Base-by-base conservation (phyloP, 805 yeast species). In the Metschnikowia reukaufii region DNA sequence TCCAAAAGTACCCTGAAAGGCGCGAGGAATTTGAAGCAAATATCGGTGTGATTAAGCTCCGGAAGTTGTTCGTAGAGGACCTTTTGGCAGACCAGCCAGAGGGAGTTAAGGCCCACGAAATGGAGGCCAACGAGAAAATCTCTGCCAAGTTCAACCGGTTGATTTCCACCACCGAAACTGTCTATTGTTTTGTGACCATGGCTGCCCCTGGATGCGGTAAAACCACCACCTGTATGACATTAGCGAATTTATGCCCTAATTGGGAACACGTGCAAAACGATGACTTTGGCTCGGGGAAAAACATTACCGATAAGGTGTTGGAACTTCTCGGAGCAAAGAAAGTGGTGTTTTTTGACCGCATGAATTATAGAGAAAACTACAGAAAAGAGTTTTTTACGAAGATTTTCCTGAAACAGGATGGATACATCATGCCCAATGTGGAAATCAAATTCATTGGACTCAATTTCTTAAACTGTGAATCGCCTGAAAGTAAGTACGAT, bases 131-230 rank as follows among this genome's bases (percentile, higher is more conserved):
- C 30, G 48, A 39, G 5, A 32, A 65, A 60, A 30, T 54, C 19
- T 51, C 62, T 47, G 56, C 48, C 33, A 38, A 40, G 48, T 39
- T 50, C 44, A 36, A 34, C 40, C 49, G 35, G 29, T 41, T 41
- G 38, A 58, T 34, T 51, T 50, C 38, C 47, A 29, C 64, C 1
- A 69, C 73, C 4, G 40, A 33, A n/a, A 40, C 49, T n/a, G 48
- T 44, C 2, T 87, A 81, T 61, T 78, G 88, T 0, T 56, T 94
- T 1, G 77, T 90, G 1, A 91, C 98, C 0, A 81, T 91, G 8
- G 91, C 97, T 0, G 88, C 96, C 0, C 79, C 92, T 42, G 98
- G 97, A 0, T 88, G 97, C 65, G 99, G 99, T 5, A 94, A 94
- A 60, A 89, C 97, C 0, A 88, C 97, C 0, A 78, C 87, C 0